Percentiles rank a stretch among this genome's conserved stretches.
Conservation (phyloP, 2,329 filamentous ascomycete genomes). For the Leptographium procerum region DNA sequence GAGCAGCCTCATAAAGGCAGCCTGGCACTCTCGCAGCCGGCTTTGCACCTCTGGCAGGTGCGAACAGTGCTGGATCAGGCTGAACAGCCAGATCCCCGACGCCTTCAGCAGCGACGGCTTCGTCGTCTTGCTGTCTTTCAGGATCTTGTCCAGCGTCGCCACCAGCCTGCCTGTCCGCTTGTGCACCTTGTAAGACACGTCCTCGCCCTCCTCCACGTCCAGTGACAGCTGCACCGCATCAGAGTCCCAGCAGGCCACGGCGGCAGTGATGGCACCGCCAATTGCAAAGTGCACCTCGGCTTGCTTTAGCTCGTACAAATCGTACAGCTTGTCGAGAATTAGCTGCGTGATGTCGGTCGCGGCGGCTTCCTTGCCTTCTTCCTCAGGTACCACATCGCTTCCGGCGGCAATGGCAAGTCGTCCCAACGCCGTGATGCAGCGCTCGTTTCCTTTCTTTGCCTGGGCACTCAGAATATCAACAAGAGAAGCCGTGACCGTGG, state of each 20-base stretch:
- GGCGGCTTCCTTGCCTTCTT: conserved; percentile 10
- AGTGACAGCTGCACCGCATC: conserved; percentile 63
- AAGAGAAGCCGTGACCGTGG: conserved; percentile 27
- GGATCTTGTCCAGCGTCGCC: conserved; percentile 56
- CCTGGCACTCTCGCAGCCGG: conserved; percentile 67
- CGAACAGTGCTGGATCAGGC: conserved; percentile 80
- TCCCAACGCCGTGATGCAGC: conserved; percentile 70
- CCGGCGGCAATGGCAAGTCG: conserved; percentile 49
- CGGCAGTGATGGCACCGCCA: conserved; percentile 75
- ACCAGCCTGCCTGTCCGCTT: conserved; percentile 32
- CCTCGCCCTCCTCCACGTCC: conserved; percentile 53
- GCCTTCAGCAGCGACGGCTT: conserved; percentile 87
- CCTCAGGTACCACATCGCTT: conserved; percentile 15
- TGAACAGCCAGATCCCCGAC: conserved; percentile 90
- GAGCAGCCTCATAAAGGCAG: conserved; percentile 77
- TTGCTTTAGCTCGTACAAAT: conserved; percentile 72
- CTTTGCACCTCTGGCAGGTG: conserved; percentile 63
- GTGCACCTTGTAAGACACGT: conserved; percentile 19
- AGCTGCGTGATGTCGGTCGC: conserved; percentile 24
- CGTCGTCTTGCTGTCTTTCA: conserved; percentile 67
- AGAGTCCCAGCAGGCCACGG: conserved; percentile 72
- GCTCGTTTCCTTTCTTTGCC: conserved; percentile 71
- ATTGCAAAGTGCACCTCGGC: conserved; percentile 83
- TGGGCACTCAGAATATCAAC: conserved; percentile 52
- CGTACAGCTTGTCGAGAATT: conserved; percentile 59